Evolutionary conservation across 2,329 filamentous ascomycete genomes (phyloP), one percentile per base, ranked within the genome.

Genomic region (Paecilomyces formosus): DNA sequence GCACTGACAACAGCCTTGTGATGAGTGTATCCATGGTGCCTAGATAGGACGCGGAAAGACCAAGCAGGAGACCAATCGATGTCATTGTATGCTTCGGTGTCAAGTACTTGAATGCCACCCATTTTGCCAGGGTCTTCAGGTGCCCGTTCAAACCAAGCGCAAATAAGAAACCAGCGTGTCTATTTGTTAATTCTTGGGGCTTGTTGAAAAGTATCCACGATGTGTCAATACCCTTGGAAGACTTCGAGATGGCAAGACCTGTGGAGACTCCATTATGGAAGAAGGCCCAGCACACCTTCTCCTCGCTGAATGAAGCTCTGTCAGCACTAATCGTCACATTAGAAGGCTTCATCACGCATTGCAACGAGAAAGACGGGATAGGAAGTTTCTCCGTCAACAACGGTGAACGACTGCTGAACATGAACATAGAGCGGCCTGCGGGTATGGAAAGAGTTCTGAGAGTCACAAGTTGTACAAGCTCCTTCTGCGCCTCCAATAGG

Each of bases 131-230:
- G 7, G 86, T 88, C 65, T 90, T 94, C n/a, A 99, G 79, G 75
- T 99, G 95, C 0, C 94, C 95, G 66, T 97, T 97, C 24, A 99
- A 79, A 3, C 94, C 94, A 3, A 99, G 81, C 3, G 92, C 94
- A 0, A 99, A 81, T 51, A 99, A 77, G 63, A 99, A 94, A 0
- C 94, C 94, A 30, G 94, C 95, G 72, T 99, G 94, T n/a, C 94
- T 85, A 70, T 97, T 97, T 62, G 89, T 97, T 13, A 97, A 81
- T 56, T 99, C 94, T 39, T 86, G 83, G 0, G 94, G 93, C 71
- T 96, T 97, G 78, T 99, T 99, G 81, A 95, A 99, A 33, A 97
- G 82, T 64, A 99, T 97, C 95, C 95, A 99, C 0, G 93, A 97
- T 0, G 92, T 97, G 70, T 99, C 94, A 62, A 99, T 97, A 3